Percentiles rank a stretch among this genome's conserved stretches.
phyloP scores from a whole-genome alignment of 2,329 filamentous ascomycete genomes.

The Diaporthe vexans region DNA sequence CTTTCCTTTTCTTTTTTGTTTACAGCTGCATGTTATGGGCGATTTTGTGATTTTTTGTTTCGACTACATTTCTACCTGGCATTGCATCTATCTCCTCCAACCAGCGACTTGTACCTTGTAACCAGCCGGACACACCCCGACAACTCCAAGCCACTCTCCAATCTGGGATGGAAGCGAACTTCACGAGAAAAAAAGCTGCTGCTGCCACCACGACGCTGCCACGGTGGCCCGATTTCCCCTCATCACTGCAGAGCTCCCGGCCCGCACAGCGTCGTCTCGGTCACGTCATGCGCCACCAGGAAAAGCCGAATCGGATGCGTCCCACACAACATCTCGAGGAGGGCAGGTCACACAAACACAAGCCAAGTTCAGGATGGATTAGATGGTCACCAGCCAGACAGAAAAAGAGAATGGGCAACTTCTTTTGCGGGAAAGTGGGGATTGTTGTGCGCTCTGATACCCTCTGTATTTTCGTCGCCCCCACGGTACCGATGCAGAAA shows the following conservation, averaged over 20 bases:
- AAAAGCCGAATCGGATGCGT: not conserved
- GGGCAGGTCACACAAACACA: not conserved
- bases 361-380: not conserved
- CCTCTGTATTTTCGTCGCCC: slow-evolving; percentile 31
- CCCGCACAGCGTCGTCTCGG: not conserved
- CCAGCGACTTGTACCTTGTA: slow-evolving; percentile 3
- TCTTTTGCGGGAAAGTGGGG: slow-evolving; percentile 12
- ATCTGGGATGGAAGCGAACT: not conserved
- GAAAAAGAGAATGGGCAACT: not conserved
- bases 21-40: slow-evolving; percentile 37
- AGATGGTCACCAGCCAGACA: not conserved
- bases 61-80: slow-evolving; percentile 27
- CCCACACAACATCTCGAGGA: not conserved
- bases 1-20: slow-evolving; percentile 17
- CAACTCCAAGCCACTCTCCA: not conserved
- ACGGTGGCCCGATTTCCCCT: not conserved
- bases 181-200: not conserved
- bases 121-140: not conserved
- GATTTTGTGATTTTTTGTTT: slow-evolving; percentile 24
- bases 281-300: not conserved
- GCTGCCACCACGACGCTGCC: not conserved
- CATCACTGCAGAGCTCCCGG: not conserved
- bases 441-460: slow-evolving; percentile 36
- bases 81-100: slow-evolving; percentile 21
- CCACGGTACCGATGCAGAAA: not conserved